These are phyloP conservation scores for Lentinus tigrinus DNA, from an alignment of 768 basidiomycete genomes.

Conservation along the genomic window DNA sequence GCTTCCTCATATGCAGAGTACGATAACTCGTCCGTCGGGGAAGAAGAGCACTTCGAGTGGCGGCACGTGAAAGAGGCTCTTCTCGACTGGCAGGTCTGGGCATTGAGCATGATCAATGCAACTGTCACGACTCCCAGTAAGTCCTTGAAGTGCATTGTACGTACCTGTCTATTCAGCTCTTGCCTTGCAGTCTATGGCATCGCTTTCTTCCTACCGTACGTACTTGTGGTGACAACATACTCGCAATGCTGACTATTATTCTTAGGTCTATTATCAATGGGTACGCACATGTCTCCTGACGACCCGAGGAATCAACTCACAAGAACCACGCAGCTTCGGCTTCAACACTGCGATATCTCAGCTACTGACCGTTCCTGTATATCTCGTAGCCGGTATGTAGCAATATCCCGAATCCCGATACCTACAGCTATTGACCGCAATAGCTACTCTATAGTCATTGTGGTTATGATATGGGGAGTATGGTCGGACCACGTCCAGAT, in stretches of 20 bases:
- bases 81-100: constrained; percentile 65
- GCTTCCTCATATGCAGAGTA: constrained; percentile 36
- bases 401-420: neutral
- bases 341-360: constrained; percentile 55
- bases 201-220: constrained; percentile 66
- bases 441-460: constrained; percentile 10
- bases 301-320: neutral
- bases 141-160: constrained; percentile 25
- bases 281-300: neutral
- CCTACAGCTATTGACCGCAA: constrained; percentile 40
- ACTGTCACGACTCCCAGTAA: constrained; percentile 55
- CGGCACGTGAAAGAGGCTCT: constrained; percentile 53
- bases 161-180: neutral
- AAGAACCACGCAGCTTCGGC: constrained; percentile 46
- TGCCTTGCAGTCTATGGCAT: constrained; percentile 57
- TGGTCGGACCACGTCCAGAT: constrained; percentile 55
- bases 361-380: constrained; percentile 35
- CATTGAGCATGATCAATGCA: constrained; percentile 56
- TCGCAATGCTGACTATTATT: constrained; percentile 19
- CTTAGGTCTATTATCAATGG: no score
- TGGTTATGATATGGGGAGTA: constrained; percentile 47
- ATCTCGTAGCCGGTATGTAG: no score
- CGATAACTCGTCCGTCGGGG: constrained; percentile 52
- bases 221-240: neutral
- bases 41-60: constrained; percentile 56